phyloP scores from a whole-genome alignment of 2,329 filamentous ascomycete species.

The Dactylellina sp. region DNA sequence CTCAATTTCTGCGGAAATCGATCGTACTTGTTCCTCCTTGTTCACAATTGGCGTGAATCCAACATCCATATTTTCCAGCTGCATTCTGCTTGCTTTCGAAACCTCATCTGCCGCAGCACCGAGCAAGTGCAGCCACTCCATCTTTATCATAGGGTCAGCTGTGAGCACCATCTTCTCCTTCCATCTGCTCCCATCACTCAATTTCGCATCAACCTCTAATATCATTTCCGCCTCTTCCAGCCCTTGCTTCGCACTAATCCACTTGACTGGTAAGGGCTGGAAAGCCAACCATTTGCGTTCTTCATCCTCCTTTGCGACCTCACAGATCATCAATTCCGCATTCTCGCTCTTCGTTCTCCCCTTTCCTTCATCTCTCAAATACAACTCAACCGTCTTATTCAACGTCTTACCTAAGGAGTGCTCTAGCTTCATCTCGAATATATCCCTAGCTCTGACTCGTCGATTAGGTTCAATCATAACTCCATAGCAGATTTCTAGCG shows the following conservation, averaged over 20 bases:
- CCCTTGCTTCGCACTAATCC: slow-evolving; percentile 83
- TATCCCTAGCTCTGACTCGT: slow-evolving; percentile 88
- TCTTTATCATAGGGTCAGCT: slow-evolving; percentile 49
- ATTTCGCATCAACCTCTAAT: slow-evolving; percentile 42
- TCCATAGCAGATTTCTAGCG: slow-evolving; percentile 76
- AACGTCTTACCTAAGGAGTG: slow-evolving; percentile 92
- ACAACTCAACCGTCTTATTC: slow-evolving; percentile 86
- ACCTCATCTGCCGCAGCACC: slow-evolving; percentile 52
- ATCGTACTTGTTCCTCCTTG: slow-evolving; percentile 14
- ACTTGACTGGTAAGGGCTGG: slow-evolving; percentile 79
- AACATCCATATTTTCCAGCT: slow-evolving; percentile 25
- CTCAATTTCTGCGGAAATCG: slow-evolving; percentile 51
- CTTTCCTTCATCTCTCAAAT: slow-evolving; percentile 78
- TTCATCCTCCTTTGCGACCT: slow-evolving; percentile 79
- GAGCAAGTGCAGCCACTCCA: slow-evolving; percentile 55
- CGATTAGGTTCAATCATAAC: slow-evolving; percentile 79
- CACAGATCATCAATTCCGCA: slow-evolving; percentile 91
- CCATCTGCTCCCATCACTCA: slow-evolving; percentile 48
- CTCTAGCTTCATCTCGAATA: slow-evolving; percentile 83
- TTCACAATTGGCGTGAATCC: slow-evolving; percentile 25
- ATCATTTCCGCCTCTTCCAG: slow-evolving; percentile 24
- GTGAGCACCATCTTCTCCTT: slow-evolving; percentile 43
- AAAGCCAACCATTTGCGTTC: slow-evolving; percentile 80
- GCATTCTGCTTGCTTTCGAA: slow-evolving; percentile 49
- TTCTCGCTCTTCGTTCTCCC: slow-evolving; percentile 70